A percentile compares a stretch with the other conserved stretches of the same genome.
These are phyloP conservation scores for Cardamine resedifolia DNA, from an alignment of 345 rosid genomes.

Conservation along the genomic window DNA sequence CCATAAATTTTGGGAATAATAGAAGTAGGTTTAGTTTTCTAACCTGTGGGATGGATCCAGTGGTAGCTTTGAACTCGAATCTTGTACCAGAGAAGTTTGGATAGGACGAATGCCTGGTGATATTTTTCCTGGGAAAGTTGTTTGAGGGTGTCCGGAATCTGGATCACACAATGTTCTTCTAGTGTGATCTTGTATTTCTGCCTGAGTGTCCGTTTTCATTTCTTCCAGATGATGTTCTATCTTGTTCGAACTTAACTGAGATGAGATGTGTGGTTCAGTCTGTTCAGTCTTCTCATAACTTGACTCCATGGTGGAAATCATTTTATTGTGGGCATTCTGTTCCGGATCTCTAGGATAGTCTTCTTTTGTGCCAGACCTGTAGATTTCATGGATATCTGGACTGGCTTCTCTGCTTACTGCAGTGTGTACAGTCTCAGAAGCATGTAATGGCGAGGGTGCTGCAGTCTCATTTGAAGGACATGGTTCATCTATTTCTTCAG, in stretches of 20 bases:
- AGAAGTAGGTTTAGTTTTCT: slow-evolving; percentile 29
- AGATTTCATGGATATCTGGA: slow-evolving; percentile 31
- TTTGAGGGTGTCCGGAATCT: slow-evolving; percentile 29
- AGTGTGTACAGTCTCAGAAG: slow-evolving; percentile 19
- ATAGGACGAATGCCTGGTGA: slow-evolving; percentile 23
- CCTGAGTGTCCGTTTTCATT: slow-evolving; percentile 26
- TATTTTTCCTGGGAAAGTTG: slow-evolving; percentile 25
- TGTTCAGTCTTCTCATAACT: slow-evolving; percentile 28
- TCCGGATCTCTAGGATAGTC: slow-evolving; percentile 25
- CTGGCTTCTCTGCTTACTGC: slow-evolving; percentile 30
- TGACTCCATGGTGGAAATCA: slow-evolving; percentile 21
- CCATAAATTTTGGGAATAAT: not conserved
- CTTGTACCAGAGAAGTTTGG: slow-evolving; percentile 36
- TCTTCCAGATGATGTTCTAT: slow-evolving; percentile 34
- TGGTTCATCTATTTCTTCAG: slow-evolving; percentile 29
- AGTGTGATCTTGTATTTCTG: slow-evolving; percentile 22
- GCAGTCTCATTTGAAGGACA: slow-evolving; percentile 15
- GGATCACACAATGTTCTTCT: slow-evolving; percentile 20
- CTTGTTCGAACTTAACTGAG: slow-evolving; percentile 32
- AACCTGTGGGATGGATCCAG: slow-evolving; percentile 46
- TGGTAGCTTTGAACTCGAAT: slow-evolving; percentile 32
- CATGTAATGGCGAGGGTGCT: slow-evolving; percentile 15
- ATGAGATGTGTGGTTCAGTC: slow-evolving; percentile 27
- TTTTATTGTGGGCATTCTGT: slow-evolving; percentile 21
- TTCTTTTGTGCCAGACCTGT: slow-evolving; percentile 21